These are phyloP conservation scores for Cercospora beticola DNA, from an alignment of 2,329 filamentous ascomycete genomes.

Conservation along the genomic window DNA sequence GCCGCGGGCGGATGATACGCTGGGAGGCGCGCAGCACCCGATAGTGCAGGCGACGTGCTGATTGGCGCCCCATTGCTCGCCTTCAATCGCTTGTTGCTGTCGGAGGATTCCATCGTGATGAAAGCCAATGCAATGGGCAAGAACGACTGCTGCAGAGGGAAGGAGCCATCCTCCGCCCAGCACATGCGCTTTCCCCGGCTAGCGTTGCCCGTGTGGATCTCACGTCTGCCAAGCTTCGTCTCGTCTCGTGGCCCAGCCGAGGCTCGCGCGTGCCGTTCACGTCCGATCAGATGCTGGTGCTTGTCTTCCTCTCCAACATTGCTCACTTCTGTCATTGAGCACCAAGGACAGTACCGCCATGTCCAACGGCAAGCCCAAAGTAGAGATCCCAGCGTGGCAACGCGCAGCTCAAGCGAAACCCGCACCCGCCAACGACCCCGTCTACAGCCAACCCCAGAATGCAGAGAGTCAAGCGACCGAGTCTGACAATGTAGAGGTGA, in stretches of 20 bases:
- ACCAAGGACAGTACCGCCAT: conserved; percentile 20
- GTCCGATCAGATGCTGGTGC: background rate
- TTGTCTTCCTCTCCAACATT: background rate
- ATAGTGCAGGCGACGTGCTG: conserved; percentile 19
- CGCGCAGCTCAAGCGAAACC: conserved; percentile 25
- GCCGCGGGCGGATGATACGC: conserved; percentile 32
- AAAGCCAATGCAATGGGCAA: background rate
- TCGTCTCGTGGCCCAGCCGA: conserved; percentile 1
- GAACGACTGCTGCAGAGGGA: conserved; percentile 6
- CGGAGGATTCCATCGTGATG: conserved; percentile 22
- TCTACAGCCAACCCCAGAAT: conserved; percentile 22
- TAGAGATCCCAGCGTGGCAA: conserved; percentile 39
- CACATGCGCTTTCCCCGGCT: background rate
- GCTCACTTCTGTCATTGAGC: background rate
- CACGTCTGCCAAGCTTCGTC: background rate
- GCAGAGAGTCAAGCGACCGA: conserved; percentile 14
- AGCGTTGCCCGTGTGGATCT: background rate
- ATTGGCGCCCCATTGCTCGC: conserved; percentile 31
- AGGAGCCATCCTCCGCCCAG: conserved; percentile 11
- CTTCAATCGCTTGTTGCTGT: conserved; percentile 35
- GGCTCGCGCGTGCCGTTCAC: background rate
- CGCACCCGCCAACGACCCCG: conserved; percentile 23
- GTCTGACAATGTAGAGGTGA: background rate
- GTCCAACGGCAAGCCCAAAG: conserved; percentile 32
- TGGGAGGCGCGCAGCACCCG: conserved; percentile 28